Percentiles rank a stretch among this genome's conserved stretches.
phyloP scores from a whole-genome alignment of 345 rosid genomes.

The Brassica nigra region DNA sequence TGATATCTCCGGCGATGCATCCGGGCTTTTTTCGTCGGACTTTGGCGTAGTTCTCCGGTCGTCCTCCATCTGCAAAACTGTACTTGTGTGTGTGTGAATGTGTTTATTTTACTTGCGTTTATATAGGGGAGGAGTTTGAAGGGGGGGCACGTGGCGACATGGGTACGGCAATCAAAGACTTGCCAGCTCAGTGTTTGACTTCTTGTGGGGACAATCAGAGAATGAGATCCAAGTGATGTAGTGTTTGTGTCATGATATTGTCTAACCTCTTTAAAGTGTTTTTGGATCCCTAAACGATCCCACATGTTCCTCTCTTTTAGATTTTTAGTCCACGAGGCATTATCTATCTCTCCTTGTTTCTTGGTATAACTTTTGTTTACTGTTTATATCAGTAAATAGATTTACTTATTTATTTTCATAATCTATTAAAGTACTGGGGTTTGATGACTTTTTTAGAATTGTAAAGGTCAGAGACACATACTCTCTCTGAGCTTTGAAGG shows the following conservation, averaged over 20 bases:
- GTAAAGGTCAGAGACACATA: constrained; percentile 4
- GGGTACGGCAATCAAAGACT: constrained; percentile 30
- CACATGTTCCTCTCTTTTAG: constrained; percentile 27
- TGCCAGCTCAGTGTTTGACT: constrained; percentile 38
- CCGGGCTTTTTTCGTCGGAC: constrained; percentile 33
- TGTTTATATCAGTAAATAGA: not conserved
- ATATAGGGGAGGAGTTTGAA: constrained; percentile 20
- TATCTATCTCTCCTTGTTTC: constrained; percentile 4
- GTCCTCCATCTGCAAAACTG: constrained; percentile 26
- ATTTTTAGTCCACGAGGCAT: constrained; percentile 18
- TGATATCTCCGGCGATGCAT: constrained; percentile 23
- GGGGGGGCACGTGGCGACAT: constrained; percentile 34
- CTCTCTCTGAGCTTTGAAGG: not conserved
- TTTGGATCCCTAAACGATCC: constrained; percentile 33
- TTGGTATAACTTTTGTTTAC: not conserved
- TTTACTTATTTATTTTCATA: not conserved
- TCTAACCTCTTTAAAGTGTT: constrained; percentile 32
- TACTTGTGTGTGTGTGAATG: constrained; percentile 2
- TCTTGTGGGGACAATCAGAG: constrained; percentile 15
- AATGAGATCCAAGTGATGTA: constrained; percentile 36
- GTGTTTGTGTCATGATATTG: constrained; percentile 37
- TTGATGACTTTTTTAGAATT: not conserved
- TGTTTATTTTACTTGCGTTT: constrained; percentile 22
- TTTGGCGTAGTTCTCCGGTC: constrained; percentile 43
- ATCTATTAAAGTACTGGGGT: not conserved